phyloP scores from a whole-genome alignment of 345 rosid species.

The Euphorbia tirucalli region DNA sequence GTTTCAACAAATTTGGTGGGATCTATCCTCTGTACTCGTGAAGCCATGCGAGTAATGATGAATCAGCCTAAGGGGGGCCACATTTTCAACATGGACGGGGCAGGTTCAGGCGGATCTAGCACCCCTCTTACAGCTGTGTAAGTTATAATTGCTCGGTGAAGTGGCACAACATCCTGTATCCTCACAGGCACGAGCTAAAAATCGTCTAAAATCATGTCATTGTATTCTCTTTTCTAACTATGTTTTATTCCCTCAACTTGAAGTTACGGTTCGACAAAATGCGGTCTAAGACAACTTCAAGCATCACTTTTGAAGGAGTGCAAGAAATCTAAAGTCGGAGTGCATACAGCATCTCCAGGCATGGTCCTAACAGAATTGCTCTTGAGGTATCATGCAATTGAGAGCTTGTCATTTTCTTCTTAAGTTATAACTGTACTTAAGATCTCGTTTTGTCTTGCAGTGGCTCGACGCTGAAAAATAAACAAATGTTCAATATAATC shows the following conservation, averaged over 20 bases:
- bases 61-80: conserved; percentile 73
- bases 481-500: conserved; percentile 87
- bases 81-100: conserved; percentile 97
- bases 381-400: conserved; percentile 50
- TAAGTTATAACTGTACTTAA: no score
- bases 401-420: no score
- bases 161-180: neutral
- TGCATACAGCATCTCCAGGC: conserved; percentile 96
- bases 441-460: conserved; percentile 35
- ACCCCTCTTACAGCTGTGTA: conserved; percentile 98
- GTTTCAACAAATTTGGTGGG: conserved; percentile 95
- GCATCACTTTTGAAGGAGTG: conserved; percentile 78
- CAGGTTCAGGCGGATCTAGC: conserved; percentile 97
- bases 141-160: conserved; percentile 22
- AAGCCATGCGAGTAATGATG: conserved; percentile 77
- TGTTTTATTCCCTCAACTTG: conserved; percentile 24
- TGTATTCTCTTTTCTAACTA: neutral
- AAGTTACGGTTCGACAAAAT: conserved; percentile 93
- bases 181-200: neutral
- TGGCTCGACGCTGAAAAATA: conserved; percentile 74
- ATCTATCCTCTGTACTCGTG: conserved; percentile 87
- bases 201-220: neutral
- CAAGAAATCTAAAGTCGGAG: conserved; percentile 74
- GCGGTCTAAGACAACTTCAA: conserved; percentile 94
- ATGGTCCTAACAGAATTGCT: conserved; percentile 96